Percentiles rank a stretch among this genome's conserved stretches.
These are phyloP conservation scores for Camellia granthamiana DNA, from an alignment of 148 eudicot species.

Conservation along the genomic window DNA sequence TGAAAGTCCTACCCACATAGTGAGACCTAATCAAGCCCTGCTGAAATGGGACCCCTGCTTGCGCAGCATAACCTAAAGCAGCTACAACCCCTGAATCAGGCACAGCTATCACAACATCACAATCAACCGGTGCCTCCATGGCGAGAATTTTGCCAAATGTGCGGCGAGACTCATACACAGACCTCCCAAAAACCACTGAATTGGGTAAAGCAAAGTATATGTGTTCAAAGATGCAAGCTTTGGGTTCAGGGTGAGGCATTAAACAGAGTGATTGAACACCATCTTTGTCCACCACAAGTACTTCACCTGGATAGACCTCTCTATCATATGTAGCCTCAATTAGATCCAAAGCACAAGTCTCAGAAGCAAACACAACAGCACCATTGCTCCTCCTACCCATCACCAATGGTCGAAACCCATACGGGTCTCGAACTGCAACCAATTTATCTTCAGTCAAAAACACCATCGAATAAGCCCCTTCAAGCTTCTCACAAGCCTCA, in stretches of 20 bases:
- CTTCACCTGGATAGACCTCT: slow-evolving; percentile 81
- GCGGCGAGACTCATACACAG: slow-evolving; percentile 62
- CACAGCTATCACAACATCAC: slow-evolving; percentile 92
- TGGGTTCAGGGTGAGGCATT: slow-evolving; percentile 61
- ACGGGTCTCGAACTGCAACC: slow-evolving; percentile 84
- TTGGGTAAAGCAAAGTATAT: slow-evolving; percentile 79
- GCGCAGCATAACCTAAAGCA: slow-evolving; percentile 75
- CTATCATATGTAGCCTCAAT: slow-evolving; percentile 80
- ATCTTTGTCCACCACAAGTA: slow-evolving; percentile 74
- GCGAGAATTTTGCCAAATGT: slow-evolving; percentile 63
- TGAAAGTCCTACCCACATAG: slow-evolving; percentile 79
- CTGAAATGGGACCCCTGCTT: slow-evolving; percentile 66
- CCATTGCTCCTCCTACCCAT: slow-evolving; percentile 92
- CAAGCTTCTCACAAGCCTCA: slow-evolving; percentile 49
- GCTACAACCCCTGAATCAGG: slow-evolving; percentile 95
- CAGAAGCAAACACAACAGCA: slow-evolving; percentile 81
- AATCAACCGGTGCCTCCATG: slow-evolving; percentile 63
- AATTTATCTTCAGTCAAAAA: slow-evolving; percentile 73
- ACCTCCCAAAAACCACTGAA: slow-evolving; percentile 75
- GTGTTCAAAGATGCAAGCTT: slow-evolving; percentile 83
- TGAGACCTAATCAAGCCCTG: slow-evolving; percentile 83
- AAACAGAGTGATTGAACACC: slow-evolving; percentile 56
- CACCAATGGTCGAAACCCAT: slow-evolving; percentile 81
- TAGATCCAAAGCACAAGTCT: slow-evolving; percentile 86
- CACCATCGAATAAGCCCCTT: slow-evolving; percentile 90